phyloP scores from a whole-genome alignment of 768 basidiomycete species.

The Rubroboletus satanas region DNA sequence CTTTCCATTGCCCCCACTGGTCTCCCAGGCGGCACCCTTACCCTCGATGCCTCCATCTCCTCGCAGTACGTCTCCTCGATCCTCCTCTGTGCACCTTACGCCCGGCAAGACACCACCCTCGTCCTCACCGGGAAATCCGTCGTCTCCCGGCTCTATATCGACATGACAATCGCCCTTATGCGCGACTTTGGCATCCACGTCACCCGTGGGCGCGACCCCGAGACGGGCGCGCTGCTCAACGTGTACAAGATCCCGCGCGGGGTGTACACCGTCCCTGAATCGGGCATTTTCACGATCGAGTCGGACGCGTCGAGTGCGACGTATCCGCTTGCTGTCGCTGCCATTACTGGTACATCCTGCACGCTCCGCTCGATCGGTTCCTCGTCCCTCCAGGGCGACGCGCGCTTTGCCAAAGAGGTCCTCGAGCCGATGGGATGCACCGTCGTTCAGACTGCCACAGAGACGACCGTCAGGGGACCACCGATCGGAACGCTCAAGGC shows the following conservation, averaged over 20 bases:
- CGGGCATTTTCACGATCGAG: constrained; percentile 77
- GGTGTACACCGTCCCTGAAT: constrained; percentile 68
- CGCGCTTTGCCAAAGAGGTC: constrained; percentile 89
- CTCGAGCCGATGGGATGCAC: constrained; percentile 93
- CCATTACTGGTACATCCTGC: constrained; percentile 94
- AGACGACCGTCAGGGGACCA: constrained; percentile 91
- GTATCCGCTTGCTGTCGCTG: constrained; percentile 95
- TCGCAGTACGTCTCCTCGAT: constrained; percentile 98
- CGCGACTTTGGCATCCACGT: constrained; percentile 82
- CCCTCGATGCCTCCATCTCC: constrained; percentile 90
- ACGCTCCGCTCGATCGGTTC: constrained; percentile 92
- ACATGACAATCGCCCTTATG: constrained; percentile 99
- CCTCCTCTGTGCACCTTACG: constrained; percentile 94
- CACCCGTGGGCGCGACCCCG: constrained; percentile 55
- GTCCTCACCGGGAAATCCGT: constrained; percentile 92
- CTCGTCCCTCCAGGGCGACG: constrained; percentile 93
- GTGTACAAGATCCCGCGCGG: constrained; percentile 85
- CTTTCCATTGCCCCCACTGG: constrained; percentile 82
- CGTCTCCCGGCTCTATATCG: constrained; percentile 98
- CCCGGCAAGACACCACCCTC: constrained; percentile 73
- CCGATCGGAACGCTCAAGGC: constrained; percentile 75
- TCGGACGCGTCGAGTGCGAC: constrained; percentile 94
- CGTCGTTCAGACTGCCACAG: constrained; percentile 81
- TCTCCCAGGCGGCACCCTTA: constrained; percentile 75
- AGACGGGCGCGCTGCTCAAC: constrained; percentile 62